Percentiles rank a stretch among this genome's conserved stretches.
Evolutionary conservation across 371 early-diverging fungal species (phyloP).

Genomic region (Batkoa obscura): DNA sequence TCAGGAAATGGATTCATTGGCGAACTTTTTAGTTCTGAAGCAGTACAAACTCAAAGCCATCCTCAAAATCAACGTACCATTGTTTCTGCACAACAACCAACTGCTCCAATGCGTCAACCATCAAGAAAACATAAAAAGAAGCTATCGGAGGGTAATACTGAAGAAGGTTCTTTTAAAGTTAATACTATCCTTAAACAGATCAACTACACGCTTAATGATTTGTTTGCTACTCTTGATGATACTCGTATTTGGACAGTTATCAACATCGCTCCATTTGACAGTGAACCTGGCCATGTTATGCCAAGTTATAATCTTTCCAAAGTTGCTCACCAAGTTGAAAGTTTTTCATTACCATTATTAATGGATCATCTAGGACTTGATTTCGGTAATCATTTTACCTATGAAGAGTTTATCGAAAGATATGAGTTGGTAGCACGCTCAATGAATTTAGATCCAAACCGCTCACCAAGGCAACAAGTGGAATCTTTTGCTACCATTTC

Average conservation of each 20-base stretch:
- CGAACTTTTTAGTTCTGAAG: conserved; percentile 52
- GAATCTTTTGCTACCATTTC: conserved; percentile 19
- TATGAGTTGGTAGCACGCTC: conserved; percentile 20
- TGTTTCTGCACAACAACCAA: conserved; percentile 45
- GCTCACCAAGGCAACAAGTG: conserved; percentile 18
- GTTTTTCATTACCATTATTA: conserved; percentile 39
- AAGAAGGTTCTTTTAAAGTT: conserved; percentile 12
- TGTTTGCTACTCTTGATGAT: conserved; percentile 45
- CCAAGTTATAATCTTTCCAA: conserved; percentile 24
- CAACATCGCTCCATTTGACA: conserved; percentile 58
- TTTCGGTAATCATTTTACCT: conserved; percentile 37
- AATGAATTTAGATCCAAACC: conserved; percentile 18
- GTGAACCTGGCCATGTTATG: conserved; percentile 21
- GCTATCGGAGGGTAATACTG: background rate
- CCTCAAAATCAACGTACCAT: conserved; percentile 54
- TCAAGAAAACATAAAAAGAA: conserved; percentile 3
- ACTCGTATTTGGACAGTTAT: conserved; percentile 71
- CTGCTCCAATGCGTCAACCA: conserved; percentile 26
- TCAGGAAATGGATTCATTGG: conserved; percentile 44
- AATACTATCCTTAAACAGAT: conserved; percentile 28
- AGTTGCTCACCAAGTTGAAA: conserved; percentile 41
- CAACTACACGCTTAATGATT: conserved; percentile 38
- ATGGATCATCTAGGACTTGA: conserved; percentile 27
- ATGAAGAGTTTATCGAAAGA: conserved; percentile 38
- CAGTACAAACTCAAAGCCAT: conserved; percentile 61